Percentiles rank a stretch among this genome's conserved stretches.
These are phyloP conservation scores for Crucibulum laeve DNA, from an alignment of 768 basidiomycete genomes.

Conservation along the genomic window DNA sequence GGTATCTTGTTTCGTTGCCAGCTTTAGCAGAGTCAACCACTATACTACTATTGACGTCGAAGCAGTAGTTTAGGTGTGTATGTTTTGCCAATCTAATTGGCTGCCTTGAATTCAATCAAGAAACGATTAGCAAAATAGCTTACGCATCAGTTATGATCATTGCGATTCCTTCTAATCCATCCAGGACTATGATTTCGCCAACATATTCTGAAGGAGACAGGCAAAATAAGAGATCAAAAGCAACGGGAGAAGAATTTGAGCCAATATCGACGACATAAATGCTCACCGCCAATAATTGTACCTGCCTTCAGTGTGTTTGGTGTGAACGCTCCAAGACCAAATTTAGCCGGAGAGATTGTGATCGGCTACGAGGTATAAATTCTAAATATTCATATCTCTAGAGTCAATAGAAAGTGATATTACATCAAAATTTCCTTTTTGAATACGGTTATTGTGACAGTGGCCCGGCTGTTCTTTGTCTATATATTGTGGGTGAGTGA, in stretches of 20 bases:
- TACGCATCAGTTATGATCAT: not conserved
- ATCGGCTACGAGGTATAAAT: no score
- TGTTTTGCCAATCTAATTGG: constrained; percentile 36
- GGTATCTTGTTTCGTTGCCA: constrained; percentile 65
- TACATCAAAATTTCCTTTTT: no score
- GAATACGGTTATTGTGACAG: no score
- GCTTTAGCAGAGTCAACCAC: constrained; percentile 51
- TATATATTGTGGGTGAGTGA: no score
- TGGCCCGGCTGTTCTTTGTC: no score
- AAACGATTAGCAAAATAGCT: not conserved
- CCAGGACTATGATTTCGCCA: not conserved
- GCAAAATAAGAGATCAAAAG: not conserved
- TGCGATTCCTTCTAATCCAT: no score
- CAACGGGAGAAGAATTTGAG: constrained; percentile 1
- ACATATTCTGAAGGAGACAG: constrained; percentile 1
- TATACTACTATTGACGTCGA: constrained; percentile 40
- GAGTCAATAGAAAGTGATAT: no score
- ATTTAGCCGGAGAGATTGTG: no score
- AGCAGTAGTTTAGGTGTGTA: constrained; percentile 58
- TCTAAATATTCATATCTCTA: no score
- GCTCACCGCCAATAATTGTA: no score
- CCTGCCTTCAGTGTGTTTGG: no score
- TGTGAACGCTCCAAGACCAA: no score
- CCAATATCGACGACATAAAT: constrained; percentile 1
- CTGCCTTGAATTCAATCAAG: not conserved